Evolutionary conservation across 768 basidiomycete genomes (phyloP).

Genomic region (Tulasnella sp.): DNA sequence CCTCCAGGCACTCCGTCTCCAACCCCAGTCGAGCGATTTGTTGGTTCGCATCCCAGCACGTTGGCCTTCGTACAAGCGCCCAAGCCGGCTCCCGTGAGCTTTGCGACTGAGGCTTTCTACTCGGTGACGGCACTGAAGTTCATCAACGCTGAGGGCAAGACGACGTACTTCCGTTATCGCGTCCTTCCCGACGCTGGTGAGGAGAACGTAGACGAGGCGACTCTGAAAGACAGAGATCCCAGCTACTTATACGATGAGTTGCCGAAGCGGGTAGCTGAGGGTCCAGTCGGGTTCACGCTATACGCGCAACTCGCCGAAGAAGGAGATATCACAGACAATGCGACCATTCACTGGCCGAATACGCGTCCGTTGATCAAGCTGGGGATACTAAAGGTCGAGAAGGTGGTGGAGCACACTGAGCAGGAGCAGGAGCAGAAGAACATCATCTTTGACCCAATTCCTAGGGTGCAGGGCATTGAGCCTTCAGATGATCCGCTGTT

Average conservation of each 20-base stretch:
- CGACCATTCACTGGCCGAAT: slow-evolving; percentile 19
- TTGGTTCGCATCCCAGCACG: slow-evolving; percentile 16
- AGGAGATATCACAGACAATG: slow-evolving; percentile 20
- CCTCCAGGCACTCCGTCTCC: not conserved
- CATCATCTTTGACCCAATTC: slow-evolving; percentile 22
- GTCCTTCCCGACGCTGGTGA: slow-evolving; percentile 8
- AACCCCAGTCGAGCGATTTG: not conserved
- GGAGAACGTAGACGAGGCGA: not conserved
- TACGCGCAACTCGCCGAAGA: slow-evolving; percentile 18
- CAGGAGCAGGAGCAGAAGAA: slow-evolving; percentile 16
- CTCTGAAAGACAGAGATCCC: not conserved
- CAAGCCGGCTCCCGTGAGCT: slow-evolving; percentile 17
- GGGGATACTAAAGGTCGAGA: slow-evolving; percentile 11
- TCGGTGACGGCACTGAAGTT: slow-evolving; percentile 19
- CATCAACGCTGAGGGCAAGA: slow-evolving; percentile 10
- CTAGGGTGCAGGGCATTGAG: slow-evolving; percentile 20
- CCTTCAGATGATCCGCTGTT: slow-evolving; percentile 20
- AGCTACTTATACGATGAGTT: slow-evolving; percentile 10
- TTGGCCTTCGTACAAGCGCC: slow-evolving; percentile 15
- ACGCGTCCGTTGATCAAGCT: slow-evolving; percentile 16
- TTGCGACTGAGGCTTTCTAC: slow-evolving; percentile 17
- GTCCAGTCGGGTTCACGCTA: slow-evolving; percentile 13
- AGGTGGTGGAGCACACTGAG: slow-evolving; percentile 8
- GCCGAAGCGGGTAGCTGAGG: not conserved
- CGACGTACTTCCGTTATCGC: slow-evolving; percentile 16